Evolutionary conservation across 1,284 basidiomycete species (phyloP).

Genomic region (Flammula alnicola): DNA sequence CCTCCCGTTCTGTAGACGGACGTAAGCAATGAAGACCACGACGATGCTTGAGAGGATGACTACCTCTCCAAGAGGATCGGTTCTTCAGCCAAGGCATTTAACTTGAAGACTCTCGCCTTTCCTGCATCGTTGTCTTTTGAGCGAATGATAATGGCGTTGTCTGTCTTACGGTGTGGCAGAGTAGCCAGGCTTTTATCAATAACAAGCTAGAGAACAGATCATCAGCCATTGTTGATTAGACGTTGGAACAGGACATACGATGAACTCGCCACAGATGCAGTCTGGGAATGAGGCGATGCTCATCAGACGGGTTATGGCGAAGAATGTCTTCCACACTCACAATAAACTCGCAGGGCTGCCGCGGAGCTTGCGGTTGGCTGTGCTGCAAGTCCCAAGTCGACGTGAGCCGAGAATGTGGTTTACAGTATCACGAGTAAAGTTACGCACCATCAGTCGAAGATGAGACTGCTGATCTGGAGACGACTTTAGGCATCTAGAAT

Average conservation of each 20-base stretch:
- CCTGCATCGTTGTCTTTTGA: constrained; percentile 59
- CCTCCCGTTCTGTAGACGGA: constrained; percentile 52
- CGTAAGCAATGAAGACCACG: neutral
- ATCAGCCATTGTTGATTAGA: constrained; percentile 9
- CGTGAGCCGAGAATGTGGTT: constrained; percentile 8
- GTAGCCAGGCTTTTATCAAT: constrained; percentile 75
- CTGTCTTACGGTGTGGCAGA: constrained; percentile 74
- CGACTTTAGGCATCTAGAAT: constrained; percentile 73
- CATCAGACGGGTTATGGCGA: constrained; percentile 3
- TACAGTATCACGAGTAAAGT: neutral
- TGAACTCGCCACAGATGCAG: constrained; percentile 85
- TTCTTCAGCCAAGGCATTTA: constrained; percentile 68
- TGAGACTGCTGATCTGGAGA: constrained; percentile 80
- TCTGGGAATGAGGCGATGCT: constrained; percentile 46
- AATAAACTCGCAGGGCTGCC: constrained; percentile 79
- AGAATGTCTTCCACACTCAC: constrained; percentile 45
- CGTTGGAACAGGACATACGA: constrained; percentile 52
- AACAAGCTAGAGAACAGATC: constrained; percentile 60
- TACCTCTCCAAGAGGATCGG: constrained; percentile 77
- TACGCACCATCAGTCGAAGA: constrained; percentile 77
- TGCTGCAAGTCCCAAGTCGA: constrained; percentile 46
- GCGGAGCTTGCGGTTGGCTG: constrained; percentile 79
- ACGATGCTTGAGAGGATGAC: constrained; percentile 18
- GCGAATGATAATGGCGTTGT: constrained; percentile 73
- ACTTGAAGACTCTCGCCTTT: constrained; percentile 76